Evolutionary conservation across 2,329 filamentous ascomycete species (phyloP), one percentile per base, ranked within the genome.

Genomic region (Myriosclerotinia curreyana): DNA sequence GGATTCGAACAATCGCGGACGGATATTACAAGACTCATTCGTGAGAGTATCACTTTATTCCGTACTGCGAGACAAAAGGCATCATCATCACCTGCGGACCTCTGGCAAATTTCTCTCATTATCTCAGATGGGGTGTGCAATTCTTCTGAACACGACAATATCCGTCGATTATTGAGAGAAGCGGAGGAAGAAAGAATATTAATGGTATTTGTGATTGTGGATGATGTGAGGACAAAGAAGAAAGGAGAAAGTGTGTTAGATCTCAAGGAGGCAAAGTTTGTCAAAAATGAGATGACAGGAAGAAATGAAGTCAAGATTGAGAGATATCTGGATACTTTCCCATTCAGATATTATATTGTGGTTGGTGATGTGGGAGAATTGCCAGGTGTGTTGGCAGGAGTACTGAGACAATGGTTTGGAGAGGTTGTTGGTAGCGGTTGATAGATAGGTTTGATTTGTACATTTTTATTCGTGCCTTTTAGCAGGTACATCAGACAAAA

Each of bases 151-250:
- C 94, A 98, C 75, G 91, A 92, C 22, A 82, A 85, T 6, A 93
- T 99, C 70, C 84, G 90, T 20, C 82, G 91, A 6, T 82, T 98
- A 28, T 86, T 99, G 14, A 83, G 95, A 12, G 89, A 94, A 76
- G 94, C 95, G 0, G 87, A 92, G 73, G 93, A 97, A 76, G 91
- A 97, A 77, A 83, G 92, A 20, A 96, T 99, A 74, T 97, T 99
- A 91, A 87, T 98, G 68, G 94, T 99, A 7, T 99, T 99, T 76
- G 91, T 99, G 71, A 90, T 99, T 72, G 92, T 99, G 74, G 95
- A 99, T 79, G 81, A 85, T 52, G 73, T 80, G 28, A 77, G 77
- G 65, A 76, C 76, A 31, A 79, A 81, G 68, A 80, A 81, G 69
- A 77, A 80, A 59, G 82, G 82, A 54, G 82, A 86, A 66, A 90